These are phyloP conservation scores for Talaromyces sp. DNA, from an alignment of 2,329 filamentous ascomycete genomes.

Conservation along the genomic window DNA sequence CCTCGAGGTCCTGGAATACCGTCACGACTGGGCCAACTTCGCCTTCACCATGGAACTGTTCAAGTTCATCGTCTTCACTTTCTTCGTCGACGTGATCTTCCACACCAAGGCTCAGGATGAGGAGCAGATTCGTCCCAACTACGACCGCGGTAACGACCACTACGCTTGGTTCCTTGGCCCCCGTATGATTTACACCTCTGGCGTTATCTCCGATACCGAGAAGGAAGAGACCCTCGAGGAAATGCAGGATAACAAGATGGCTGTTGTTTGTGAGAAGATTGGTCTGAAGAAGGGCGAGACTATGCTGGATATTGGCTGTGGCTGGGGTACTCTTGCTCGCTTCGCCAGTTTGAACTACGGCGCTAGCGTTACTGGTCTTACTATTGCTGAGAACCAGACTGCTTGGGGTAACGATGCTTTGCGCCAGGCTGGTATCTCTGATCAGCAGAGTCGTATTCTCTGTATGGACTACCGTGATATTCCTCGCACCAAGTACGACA, in stretches of 20 bases:
- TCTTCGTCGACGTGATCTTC: constrained; percentile 31
- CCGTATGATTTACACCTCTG: constrained; percentile 39
- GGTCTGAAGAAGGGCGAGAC: constrained; percentile 72
- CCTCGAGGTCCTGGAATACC: constrained; percentile 38
- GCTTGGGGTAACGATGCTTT: constrained; percentile 86
- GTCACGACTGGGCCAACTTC: constrained; percentile 39
- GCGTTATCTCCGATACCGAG: constrained; percentile 33
- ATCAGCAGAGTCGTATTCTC: constrained; percentile 80
- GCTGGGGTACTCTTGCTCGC: constrained; percentile 86
- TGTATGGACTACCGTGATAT: constrained; percentile 95
- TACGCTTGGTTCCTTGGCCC: constrained; percentile 40
- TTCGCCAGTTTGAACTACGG: constrained; percentile 86
- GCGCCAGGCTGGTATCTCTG: constrained; percentile 71
- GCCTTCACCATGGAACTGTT: constrained; percentile 34
- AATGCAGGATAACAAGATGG: constrained; percentile 81
- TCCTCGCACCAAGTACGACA: constrained; percentile 75
- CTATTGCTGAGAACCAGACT: constrained; percentile 85
- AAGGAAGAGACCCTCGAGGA: constrained; percentile 37
- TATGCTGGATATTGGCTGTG: constrained; percentile 86
- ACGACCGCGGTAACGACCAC: constrained; percentile 37
- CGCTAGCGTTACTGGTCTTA: constrained; percentile 69
- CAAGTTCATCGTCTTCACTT: constrained; percentile 34
- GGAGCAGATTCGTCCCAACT: constrained; percentile 36
- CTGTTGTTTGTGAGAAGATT: constrained; percentile 87
- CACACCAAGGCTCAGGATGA: constrained; percentile 35